phyloP scores from a whole-genome alignment of 305 asterid genomes.

The Solanum hybrid region DNA sequence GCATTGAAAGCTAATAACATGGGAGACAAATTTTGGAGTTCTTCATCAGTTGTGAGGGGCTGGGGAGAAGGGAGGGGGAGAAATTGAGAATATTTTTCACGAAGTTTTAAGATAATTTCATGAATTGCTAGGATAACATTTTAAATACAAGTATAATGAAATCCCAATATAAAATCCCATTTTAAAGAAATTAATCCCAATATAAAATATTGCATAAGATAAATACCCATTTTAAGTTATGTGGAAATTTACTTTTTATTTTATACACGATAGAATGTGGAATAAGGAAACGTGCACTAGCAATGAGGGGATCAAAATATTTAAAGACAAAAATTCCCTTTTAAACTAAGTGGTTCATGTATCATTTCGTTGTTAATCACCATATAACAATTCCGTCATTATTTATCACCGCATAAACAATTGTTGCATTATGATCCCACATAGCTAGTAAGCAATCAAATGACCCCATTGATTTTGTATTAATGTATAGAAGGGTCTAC shows the following conservation, averaged over 20 bases:
- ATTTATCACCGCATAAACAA: not conserved
- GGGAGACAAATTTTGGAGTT: not conserved
- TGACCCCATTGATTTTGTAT: not conserved
- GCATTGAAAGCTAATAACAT: not conserved
- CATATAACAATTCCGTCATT: not conserved
- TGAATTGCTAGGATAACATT: not conserved
- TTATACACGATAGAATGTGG: not conserved
- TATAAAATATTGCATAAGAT: not conserved
- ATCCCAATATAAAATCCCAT: not conserved
- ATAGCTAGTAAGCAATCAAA: not conserved
- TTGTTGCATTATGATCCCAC: not conserved
- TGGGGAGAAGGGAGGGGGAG: not conserved
- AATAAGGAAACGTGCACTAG: not conserved
- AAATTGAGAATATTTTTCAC: not conserved
- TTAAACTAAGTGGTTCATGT: not conserved
- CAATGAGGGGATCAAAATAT: not conserved
- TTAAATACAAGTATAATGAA: not conserved
- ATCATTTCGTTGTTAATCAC: not conserved
- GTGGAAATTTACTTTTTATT: not conserved
- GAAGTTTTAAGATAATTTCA: not conserved
- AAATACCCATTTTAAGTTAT: not conserved
- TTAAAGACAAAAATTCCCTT: not conserved
- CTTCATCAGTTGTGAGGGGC: not conserved
- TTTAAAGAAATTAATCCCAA: not conserved
- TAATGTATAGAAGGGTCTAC: not conserved